Conservation (phyloP, 1,284 basidiomycete species). For the Peniophora sp. region DNA sequence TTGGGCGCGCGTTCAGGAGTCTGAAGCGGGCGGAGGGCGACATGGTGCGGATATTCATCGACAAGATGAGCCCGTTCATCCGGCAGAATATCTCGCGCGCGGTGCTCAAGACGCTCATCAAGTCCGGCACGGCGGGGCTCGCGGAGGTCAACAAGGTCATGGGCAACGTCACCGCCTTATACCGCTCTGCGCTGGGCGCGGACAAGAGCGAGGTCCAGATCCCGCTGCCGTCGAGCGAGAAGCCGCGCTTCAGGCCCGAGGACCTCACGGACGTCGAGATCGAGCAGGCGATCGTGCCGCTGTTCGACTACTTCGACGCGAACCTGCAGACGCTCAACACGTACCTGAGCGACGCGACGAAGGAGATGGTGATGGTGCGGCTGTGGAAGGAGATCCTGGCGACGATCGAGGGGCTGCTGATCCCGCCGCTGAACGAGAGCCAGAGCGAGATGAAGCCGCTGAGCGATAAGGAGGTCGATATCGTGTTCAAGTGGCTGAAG, state of each 20-base stretch:
- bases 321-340: conserved; percentile 91
- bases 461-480: conserved; percentile 92
- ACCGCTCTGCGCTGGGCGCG: conserved; percentile 64
- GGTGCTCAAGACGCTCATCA: conserved; percentile 73
- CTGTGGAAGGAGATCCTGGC: conserved; percentile 96
- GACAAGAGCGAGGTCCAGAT: conserved; percentile 67
- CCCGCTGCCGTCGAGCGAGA: conserved; percentile 66
- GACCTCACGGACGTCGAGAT: conserved; percentile 89
- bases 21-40: conserved; percentile 92
- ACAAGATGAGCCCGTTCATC: conserved; percentile 98
- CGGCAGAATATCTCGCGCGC: conserved; percentile 81
- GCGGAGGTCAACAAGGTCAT: conserved; percentile 77
- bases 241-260: conserved; percentile 62
- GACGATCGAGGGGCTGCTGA: conserved; percentile 83
- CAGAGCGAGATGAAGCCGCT: conserved; percentile 87
- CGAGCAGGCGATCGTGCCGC: conserved; percentile 84
- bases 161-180: conserved; percentile 74
- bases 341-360: conserved; percentile 76
- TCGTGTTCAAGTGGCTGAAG: conserved; percentile 98
- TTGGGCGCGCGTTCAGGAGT: conserved; percentile 91
- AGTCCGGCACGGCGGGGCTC: conserved; percentile 49
- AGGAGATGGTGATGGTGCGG: conserved; percentile 88
- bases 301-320: conserved; percentile 96
- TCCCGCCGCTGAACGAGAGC: conserved; percentile 88
- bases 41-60: conserved; percentile 95